Evolutionary conservation across 805 yeast species (phyloP), one percentile per base, ranked within the genome.

Genomic region (Kurtzmaniella cleridarum): DNA sequence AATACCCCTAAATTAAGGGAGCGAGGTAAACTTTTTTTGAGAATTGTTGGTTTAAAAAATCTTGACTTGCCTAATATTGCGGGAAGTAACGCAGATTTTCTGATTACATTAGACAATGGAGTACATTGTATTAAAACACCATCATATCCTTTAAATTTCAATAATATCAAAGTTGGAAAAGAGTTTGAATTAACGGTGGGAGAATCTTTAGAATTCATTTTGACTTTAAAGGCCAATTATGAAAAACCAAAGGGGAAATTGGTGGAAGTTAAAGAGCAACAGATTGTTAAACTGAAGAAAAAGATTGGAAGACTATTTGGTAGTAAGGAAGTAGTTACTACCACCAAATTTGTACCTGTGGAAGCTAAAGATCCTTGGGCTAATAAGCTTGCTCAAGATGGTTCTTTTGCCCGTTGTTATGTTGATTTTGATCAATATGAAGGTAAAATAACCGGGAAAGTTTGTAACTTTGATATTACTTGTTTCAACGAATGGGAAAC

Each of bases 401-500:
- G 98, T 2, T 86, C 96, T 28, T 89, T 86, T 69, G 96, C 88
- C 7, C 73, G 91, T 51, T 76, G 84, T 39, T 79, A 82, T 48
- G 67, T 90, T 39, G 74, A 74, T 34, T 81, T 84, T 50, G 71
- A 73, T 17, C 76, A 75, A 41, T 74, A 75, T 49, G 80, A 80
- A 50, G 59, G 69, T 15, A 71, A 70, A 24, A 66, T 84, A 34
- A 75, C 72, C 13, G 83, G 86, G 13, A 57, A 62, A 35, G 66
- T 78, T 0, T 63, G 66, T 41, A 68, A 66, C 34, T 78, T 78
- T 54, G 67, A 71, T 32, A 53, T 87, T 32, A 76, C 82, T 8
- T 74, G 89, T 47, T 78, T 76, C 57, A 89, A 88, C 53, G 95
- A 88, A 55, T 91, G 97, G 97, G 84, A 75, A 34, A 58, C 63